Base-by-base conservation (phyloP, 371 early-diverging fungal genomes). In the Haplosporangium sp. region DNA sequence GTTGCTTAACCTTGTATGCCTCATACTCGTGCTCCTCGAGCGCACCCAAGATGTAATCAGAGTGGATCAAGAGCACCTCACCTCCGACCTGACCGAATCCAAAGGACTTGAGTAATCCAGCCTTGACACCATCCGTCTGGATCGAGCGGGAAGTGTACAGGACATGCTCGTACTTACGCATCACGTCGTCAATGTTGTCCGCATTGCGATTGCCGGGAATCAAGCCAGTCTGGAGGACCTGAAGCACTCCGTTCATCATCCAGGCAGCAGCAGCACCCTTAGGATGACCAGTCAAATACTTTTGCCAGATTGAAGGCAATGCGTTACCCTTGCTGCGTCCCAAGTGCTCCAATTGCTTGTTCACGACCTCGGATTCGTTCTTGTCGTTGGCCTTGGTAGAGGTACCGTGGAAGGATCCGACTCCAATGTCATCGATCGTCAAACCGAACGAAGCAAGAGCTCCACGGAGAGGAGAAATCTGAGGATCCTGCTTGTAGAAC, bases 351-450 rank as follows among this genome's bases (percentile, higher is more conserved):
- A 98, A 80, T 85, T 97, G 98, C 69, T 87, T 84, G 89, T 97
- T 93, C 55, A 96, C 68, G 6, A 96, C 96, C 52, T 90, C 88
- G 12, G 96, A 94, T 83, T 98, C 98, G 86, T 97, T 98, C 89
- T 92, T 92, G 85, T 98, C 98, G 84, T 98, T 98, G 62, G 98
- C 97, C 84, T 93, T 91, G 74, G 98, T 98, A 21, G 95, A 94
- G 37, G 98, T 98, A 69, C 98, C 98, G 85, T 97, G 98, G 97
- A 98, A 98, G 23, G 96, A 96, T n/a, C 96, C 95, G 47, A 96
- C 94, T 62, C 94, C 94, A 74, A 98, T 93, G 81, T 98, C 98
- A 81, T 98, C 96, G 51, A 97, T 85, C 8, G 94, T 94, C 67
- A 98, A 84, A 52, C 96, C 97, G 81, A 89, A 98, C 14, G 91